Conservation (phyloP, 2,329 filamentous ascomycete species). For the Camillea tinctor region DNA sequence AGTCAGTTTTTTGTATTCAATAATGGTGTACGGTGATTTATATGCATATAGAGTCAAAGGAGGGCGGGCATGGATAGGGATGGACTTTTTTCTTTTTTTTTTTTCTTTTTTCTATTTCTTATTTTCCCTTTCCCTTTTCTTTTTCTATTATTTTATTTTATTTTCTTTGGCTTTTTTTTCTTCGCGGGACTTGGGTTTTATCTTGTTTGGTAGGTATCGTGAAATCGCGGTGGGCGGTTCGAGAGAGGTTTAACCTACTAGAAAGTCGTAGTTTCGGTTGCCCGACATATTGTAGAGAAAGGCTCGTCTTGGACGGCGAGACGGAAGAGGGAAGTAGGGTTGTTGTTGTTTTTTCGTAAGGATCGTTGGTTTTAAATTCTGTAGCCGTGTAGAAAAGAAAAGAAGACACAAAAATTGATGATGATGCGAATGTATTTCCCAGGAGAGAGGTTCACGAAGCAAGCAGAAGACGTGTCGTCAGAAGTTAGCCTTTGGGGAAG, state of each 20-base stretch:
- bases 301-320: slow-evolving; percentile 21
- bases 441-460: not conserved
- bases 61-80: not conserved
- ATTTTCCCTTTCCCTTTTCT: no score
- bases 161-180: no score
- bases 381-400: slow-evolving; percentile 1
- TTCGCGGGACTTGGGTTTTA: not conserved
- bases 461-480: slow-evolving; percentile 23
- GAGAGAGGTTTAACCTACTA: slow-evolving; percentile 61
- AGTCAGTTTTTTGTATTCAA: slow-evolving; percentile 9
- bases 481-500: slow-evolving; percentile 4
- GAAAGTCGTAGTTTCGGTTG: slow-evolving; percentile 98
- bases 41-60: not conserved
- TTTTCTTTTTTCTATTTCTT: no score
- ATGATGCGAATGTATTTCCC: not conserved
- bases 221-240: not conserved
- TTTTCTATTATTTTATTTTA: no score
- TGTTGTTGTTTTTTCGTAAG: no score
- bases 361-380: slow-evolving; percentile 11
- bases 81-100: no score
- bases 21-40: no score
- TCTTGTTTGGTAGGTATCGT: not conserved
- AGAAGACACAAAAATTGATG: not conserved
- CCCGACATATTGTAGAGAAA: slow-evolving; percentile 71
- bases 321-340: not conserved